Percentiles rank a stretch among this genome's conserved stretches.
These are phyloP conservation scores for Debaryomyces sp. DNA, from an alignment of 1,139 yeast species.

Conservation along the genomic window DNA sequence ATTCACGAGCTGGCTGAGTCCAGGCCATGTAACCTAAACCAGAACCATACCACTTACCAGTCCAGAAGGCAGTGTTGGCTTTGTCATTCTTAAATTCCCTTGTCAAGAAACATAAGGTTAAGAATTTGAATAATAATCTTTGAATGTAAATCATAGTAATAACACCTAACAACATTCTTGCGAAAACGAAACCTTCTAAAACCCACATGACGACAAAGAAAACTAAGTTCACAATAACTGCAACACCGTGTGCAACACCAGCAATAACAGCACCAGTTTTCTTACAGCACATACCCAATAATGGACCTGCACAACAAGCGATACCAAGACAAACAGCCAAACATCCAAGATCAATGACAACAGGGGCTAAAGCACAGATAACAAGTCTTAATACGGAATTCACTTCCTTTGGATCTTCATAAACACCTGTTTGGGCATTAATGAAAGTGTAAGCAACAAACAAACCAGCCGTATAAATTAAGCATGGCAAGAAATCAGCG, in stretches of 20 bases:
- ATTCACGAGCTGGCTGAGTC: conserved; percentile 97
- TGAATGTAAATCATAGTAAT: conserved; percentile 84
- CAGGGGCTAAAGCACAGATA: conserved; percentile 90
- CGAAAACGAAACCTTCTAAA: conserved; percentile 86
- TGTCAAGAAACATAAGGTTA: conserved; percentile 79
- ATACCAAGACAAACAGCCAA: conserved; percentile 71
- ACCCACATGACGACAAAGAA: conserved; percentile 98
- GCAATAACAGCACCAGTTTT: conserved; percentile 98
- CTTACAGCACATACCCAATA: conserved; percentile 94
- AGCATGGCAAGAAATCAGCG: conserved; percentile 85
- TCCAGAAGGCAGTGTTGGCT: conserved; percentile 98
- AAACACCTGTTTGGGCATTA: conserved; percentile 97
- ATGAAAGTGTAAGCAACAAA: conserved; percentile 90
- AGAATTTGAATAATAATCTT: conserved; percentile 82
- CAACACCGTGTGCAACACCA: conserved; percentile 93
- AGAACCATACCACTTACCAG: conserved; percentile 98
- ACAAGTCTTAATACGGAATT: conserved; percentile 85
- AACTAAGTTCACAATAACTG: conserved; percentile 81
- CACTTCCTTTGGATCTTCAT: conserved; percentile 51
- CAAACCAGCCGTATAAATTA: conserved; percentile 85
- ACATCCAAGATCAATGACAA: conserved; percentile 86
- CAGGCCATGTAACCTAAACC: conserved; percentile 95
- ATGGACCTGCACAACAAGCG: conserved; percentile 97
- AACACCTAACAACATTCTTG: conserved; percentile 86
- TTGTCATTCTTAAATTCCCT: conserved; percentile 98